phyloP scores from a whole-genome alignment of 352 stramenopile species.

The Pythium guiyangense region DNA sequence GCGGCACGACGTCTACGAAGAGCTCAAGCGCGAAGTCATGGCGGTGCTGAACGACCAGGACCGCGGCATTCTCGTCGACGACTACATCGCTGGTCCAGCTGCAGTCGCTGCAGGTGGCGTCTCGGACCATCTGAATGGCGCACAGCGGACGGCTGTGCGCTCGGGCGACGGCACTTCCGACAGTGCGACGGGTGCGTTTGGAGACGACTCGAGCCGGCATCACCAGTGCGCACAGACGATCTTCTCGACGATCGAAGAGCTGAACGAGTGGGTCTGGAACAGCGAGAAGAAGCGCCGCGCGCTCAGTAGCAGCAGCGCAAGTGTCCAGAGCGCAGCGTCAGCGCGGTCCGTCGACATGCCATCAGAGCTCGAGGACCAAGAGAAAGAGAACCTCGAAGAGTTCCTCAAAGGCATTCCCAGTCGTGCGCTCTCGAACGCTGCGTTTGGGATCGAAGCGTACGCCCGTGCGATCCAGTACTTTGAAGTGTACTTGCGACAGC shows the following conservation, averaged over 20 bases:
- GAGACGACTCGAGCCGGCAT: slow-evolving; percentile 69
- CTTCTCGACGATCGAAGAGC: slow-evolving; percentile 81
- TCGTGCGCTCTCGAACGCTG: slow-evolving; percentile 57
- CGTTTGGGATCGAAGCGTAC: slow-evolving; percentile 66
- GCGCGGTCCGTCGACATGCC: slow-evolving; percentile 28
- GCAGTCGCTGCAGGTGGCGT: slow-evolving; percentile 15
- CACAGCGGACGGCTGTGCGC: not conserved
- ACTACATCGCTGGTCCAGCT: slow-evolving; percentile 30
- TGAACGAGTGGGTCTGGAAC: slow-evolving; percentile 88
- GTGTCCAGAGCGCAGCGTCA: slow-evolving; percentile 26
- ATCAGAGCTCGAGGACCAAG: slow-evolving; percentile 63
- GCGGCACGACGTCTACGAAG: slow-evolving; percentile 47
- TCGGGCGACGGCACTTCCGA: too few relatives aligned
- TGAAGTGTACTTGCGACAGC: slow-evolving; percentile 60
- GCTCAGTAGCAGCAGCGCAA: slow-evolving; percentile 48
- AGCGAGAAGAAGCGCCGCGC: slow-evolving; percentile 76
- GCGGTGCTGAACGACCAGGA: slow-evolving; percentile 72
- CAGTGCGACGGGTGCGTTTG: slow-evolving; percentile 14
- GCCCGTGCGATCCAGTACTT: slow-evolving; percentile 75
- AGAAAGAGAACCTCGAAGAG: slow-evolving; percentile 74
- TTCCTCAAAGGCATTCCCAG: slow-evolving; percentile 73
- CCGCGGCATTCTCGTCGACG: slow-evolving; percentile 48
- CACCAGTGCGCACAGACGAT: slow-evolving; percentile 85
- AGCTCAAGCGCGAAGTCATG: slow-evolving; percentile 81
- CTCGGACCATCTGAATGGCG: not conserved